Conservation (phyloP, 2,329 filamentous ascomycete species). For the Biscogniauxia marginata region DNA sequence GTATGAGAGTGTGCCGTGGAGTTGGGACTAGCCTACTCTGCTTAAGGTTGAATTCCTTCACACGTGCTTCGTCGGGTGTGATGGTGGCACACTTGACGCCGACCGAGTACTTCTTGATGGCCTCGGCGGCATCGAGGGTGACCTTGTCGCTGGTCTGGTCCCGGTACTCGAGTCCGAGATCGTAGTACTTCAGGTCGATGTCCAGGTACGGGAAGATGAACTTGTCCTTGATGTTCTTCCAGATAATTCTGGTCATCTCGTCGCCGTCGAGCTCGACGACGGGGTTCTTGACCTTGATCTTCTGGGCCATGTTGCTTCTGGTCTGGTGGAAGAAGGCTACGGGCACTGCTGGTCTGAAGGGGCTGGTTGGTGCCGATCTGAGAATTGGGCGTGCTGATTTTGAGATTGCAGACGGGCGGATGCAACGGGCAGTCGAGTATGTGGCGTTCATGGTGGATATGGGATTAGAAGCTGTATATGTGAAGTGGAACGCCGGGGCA, state of each 20-base stretch:
- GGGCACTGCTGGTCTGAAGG: conserved; percentile 26
- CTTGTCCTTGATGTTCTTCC: conserved; percentile 99
- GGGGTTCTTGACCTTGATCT: conserved; percentile 99
- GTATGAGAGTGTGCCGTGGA: neutral
- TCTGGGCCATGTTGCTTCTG: conserved; percentile 61
- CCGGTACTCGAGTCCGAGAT: conserved; percentile 83
- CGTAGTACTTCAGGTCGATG: conserved; percentile 98
- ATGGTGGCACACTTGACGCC: conserved; percentile 99
- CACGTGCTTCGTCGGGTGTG: conserved; percentile 93
- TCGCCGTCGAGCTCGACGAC: conserved; percentile 95
- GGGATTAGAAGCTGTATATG: conserved; percentile 1
- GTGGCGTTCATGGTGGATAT: conserved; percentile 28
- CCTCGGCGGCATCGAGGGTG: conserved; percentile 90
- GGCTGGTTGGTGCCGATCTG: conserved; percentile 24
- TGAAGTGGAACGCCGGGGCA: neutral
- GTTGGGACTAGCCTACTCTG: conserved; percentile 65
- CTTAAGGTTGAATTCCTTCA: conserved; percentile 98
- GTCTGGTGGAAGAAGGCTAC: conserved; percentile 35
- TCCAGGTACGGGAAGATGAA: conserved; percentile 96
- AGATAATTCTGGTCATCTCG: conserved; percentile 98
- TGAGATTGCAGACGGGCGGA: conserved; percentile 28
- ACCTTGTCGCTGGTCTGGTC: conserved; percentile 96
- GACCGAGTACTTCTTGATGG: conserved; percentile 98
- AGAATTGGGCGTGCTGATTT: conserved; percentile 29
- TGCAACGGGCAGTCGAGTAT: conserved; percentile 26